A percentile compares a stretch with the other conserved stretches of the same genome.
These are phyloP conservation scores for Phialocephala sp. DNA, from an alignment of 2,329 filamentous ascomycete genomes.

Conservation along the genomic window DNA sequence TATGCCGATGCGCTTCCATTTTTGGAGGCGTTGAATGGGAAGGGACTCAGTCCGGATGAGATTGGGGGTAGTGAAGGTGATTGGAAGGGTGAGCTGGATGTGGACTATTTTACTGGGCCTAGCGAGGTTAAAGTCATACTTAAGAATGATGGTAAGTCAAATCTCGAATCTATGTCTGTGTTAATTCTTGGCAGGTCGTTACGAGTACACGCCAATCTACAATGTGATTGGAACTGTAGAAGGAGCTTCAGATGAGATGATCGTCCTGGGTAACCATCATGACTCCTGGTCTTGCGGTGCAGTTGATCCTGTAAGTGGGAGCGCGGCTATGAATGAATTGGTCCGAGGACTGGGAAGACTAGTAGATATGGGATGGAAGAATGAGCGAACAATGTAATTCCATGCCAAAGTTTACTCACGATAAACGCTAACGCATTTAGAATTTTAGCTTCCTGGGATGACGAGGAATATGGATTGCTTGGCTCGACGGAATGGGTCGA, in stretches of 20 bases:
- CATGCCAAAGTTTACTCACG: too few relatives aligned
- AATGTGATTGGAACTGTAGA: constrained; percentile 90
- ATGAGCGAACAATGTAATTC: constrained; percentile 73
- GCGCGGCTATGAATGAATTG: constrained; percentile 76
- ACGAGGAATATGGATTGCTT: constrained; percentile 76
- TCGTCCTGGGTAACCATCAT: constrained; percentile 84
- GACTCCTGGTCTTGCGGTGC: constrained; percentile 82
- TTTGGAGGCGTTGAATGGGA: constrained; percentile 82
- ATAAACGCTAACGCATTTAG: neutral
- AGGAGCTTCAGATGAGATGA: constrained; percentile 79
- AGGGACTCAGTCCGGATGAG: constrained; percentile 60
- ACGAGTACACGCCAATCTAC: constrained; percentile 68
- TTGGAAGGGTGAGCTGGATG: constrained; percentile 60
- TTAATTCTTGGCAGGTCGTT: constrained; percentile 74
- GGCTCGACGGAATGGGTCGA: constrained; percentile 71
- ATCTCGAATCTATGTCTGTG: constrained; percentile 29
- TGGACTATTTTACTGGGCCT: constrained; percentile 36
- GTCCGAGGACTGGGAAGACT: constrained; percentile 74
- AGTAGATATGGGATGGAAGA: constrained; percentile 74
- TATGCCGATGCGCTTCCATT: constrained; percentile 83
- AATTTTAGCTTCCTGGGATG: constrained; percentile 75
- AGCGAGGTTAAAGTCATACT: constrained; percentile 13
- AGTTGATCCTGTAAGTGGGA: constrained; percentile 79
- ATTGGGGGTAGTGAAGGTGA: constrained; percentile 60
- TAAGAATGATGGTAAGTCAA: neutral